These are phyloP conservation scores for Solanum hybrid DNA, from an alignment of 305 asterid species.

Conservation along the genomic window DNA sequence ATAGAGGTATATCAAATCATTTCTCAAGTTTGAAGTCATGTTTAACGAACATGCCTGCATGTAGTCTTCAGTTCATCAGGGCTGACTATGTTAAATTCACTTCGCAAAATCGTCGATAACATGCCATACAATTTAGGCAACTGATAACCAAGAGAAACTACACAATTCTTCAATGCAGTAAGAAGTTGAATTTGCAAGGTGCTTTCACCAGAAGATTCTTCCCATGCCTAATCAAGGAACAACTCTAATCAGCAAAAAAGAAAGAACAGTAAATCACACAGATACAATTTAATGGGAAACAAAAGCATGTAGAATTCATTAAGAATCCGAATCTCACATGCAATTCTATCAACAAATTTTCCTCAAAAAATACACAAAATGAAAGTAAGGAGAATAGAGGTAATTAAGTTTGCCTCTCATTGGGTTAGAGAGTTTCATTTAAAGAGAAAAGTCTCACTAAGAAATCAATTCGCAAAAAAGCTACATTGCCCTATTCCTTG, in stretches of 20 bases:
- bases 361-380: neutral
- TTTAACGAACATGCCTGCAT: too few species aligned
- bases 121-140: slow-evolving; percentile 70
- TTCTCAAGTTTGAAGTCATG: too few species aligned
- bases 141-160: slow-evolving; percentile 77
- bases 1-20: too few species aligned
- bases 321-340: neutral
- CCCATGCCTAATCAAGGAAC: slow-evolving; percentile 64
- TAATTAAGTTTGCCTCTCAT: slow-evolving; percentile 62
- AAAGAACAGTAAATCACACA: slow-evolving; percentile 3
- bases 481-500: slow-evolving; percentile 29
- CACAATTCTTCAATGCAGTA: slow-evolving; percentile 75
- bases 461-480: neutral
- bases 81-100: too few species aligned
- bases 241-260: neutral
- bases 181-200: slow-evolving; percentile 99
- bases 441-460: slow-evolving; percentile 3
- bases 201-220: slow-evolving; percentile 89
- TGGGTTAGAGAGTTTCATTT: slow-evolving; percentile 82
- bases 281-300: neutral
- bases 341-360: neutral
- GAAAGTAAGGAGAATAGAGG: neutral
- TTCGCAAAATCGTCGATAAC: slow-evolving; percentile 27
- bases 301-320: neutral
- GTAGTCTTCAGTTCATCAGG: too few species aligned